phyloP scores from a whole-genome alignment of 2,329 filamentous ascomycete genomes.

The Hypoxylon sp. region DNA sequence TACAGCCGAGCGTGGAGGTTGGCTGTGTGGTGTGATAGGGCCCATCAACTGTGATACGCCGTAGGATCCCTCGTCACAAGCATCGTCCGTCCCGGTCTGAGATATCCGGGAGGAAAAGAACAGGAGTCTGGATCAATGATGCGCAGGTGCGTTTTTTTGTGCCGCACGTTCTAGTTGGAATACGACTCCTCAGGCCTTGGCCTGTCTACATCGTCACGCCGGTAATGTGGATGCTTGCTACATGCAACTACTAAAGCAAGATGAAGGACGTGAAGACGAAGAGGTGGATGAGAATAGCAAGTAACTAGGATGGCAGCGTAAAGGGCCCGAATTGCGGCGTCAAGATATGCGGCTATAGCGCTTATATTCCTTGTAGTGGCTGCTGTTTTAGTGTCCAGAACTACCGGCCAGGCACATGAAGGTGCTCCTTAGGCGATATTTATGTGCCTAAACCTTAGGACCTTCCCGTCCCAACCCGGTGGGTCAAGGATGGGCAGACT shows the following conservation, averaged over 20 bases:
- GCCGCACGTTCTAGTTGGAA: constrained; percentile 1
- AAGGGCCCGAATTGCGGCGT: constrained; percentile 23
- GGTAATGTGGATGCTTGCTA: not conserved
- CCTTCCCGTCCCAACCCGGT: constrained; percentile 35
- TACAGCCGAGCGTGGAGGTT: constrained; percentile 31
- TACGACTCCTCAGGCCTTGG: constrained; percentile 7
- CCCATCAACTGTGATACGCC: constrained; percentile 29
- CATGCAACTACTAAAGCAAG: not conserved
- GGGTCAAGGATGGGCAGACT: constrained; percentile 14
- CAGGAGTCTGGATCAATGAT: constrained; percentile 7
- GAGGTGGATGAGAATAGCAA: constrained; percentile 10
- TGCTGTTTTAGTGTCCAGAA: constrained; percentile 16
- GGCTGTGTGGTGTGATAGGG: constrained; percentile 34
- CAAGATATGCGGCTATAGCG: constrained; percentile 34
- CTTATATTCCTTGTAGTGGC: constrained; percentile 20
- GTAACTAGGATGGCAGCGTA: constrained; percentile 16
- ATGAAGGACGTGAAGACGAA: not conserved
- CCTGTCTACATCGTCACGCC: not conserved
- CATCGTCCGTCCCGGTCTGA: constrained; percentile 21
- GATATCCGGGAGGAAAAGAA: constrained; percentile 21
- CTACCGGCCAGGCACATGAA: not conserved
- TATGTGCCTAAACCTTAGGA: constrained; percentile 18
- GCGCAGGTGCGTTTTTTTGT: constrained; percentile 6
- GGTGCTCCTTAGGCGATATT: constrained; percentile 11
- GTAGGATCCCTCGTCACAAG: constrained; percentile 30